Evolutionary conservation across 306 rosid genomes (phyloP), one percentile per base, ranked within the genome.

Genomic region (Vicia sativa): DNA sequence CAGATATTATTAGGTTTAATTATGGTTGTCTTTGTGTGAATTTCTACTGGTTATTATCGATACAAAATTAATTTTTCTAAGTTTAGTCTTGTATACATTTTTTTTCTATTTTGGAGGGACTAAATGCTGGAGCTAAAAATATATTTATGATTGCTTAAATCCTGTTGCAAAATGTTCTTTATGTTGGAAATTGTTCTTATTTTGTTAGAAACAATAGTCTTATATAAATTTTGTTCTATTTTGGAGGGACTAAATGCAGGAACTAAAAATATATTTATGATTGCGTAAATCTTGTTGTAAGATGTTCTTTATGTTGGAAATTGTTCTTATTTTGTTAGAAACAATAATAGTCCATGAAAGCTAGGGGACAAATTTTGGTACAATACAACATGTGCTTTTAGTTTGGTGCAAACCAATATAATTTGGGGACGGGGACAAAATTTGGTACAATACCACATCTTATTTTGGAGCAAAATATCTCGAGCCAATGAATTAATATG

Each of bases 391-490:
- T 37, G 55, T 10, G 34, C 39, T 55, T 55, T 4, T 13, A 6
- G 21, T 55, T 55, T 55, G 11, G 25, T 21, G 34, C 58, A 28
- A 52, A 52, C 31, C 13, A 18, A 3, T 44, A 16, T 45, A 50
- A 55, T 13, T 55, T 26, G 35, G 3, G n/a, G 41, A n/a, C n/a
- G n/a, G n/a, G n/a, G n/a, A n/a, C n/a, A n/a, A n/a, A n/a, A n/a
- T n/a, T n/a, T n/a, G n/a, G n/a, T n/a, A n/a, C n/a, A n/a, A n/a
- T n/a, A n/a, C n/a, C n/a, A n/a, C n/a, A n/a, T n/a, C n/a, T n/a
- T n/a, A n/a, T n/a, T 35, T 56, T 45, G 61, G 23, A 65, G 19
- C 37, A 64, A 53, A 64, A 25, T 5, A 43, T 65, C 58, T 42
- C 49, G 31, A 8, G 28, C 58, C 39, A 26, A 67, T 37, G 26